phyloP scores from a whole-genome alignment of 2,329 filamentous ascomycete genomes.

The Aspergillus aculeatus region DNA sequence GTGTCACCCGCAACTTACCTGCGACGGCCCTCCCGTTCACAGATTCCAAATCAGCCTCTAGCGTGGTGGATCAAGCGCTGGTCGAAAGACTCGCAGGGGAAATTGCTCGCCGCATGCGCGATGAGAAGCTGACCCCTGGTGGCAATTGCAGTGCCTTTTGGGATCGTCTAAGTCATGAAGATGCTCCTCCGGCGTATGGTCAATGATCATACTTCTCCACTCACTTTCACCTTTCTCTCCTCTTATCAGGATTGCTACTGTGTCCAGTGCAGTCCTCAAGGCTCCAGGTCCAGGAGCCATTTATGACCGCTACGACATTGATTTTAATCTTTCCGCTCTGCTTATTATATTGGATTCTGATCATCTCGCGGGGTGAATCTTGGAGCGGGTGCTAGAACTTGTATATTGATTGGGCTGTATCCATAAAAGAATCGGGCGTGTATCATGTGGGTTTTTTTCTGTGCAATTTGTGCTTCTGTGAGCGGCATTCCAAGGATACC shows the following conservation, averaged over 20 bases:
- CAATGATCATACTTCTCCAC: constrained; percentile 29
- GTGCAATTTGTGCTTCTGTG: constrained; percentile 1
- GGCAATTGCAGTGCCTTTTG: constrained; percentile 38
- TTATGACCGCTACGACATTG: constrained; percentile 25
- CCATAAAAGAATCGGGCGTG: constrained; percentile 26
- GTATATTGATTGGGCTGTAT: constrained; percentile 26
- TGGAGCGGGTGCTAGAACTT: constrained; percentile 27
- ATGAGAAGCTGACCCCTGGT: constrained; percentile 64
- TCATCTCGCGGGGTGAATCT: constrained; percentile 13
- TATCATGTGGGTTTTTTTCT: constrained; percentile 13
- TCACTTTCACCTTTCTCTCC: constrained; percentile 14
- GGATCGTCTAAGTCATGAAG: constrained; percentile 36
- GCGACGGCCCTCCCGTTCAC: constrained; percentile 37
- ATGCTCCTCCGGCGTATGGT: constrained; percentile 46
- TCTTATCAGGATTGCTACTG: neutral
- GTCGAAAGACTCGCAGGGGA: constrained; percentile 79
- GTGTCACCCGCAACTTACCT: constrained; percentile 29
- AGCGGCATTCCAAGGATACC: constrained; percentile 30
- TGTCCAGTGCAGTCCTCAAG: neutral
- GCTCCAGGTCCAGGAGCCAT: constrained; percentile 18
- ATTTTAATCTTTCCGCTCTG: constrained; percentile 17
- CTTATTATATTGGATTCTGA: constrained; percentile 2
- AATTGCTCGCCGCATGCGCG: constrained; percentile 78
- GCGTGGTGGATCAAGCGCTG: constrained; percentile 48
- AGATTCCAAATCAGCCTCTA: constrained; percentile 30